A percentile compares a stretch with the other conserved stretches of the same genome.
phyloP scores from a whole-genome alignment of 2,329 filamentous ascomycete genomes.

The Aspergillus sp. region DNA sequence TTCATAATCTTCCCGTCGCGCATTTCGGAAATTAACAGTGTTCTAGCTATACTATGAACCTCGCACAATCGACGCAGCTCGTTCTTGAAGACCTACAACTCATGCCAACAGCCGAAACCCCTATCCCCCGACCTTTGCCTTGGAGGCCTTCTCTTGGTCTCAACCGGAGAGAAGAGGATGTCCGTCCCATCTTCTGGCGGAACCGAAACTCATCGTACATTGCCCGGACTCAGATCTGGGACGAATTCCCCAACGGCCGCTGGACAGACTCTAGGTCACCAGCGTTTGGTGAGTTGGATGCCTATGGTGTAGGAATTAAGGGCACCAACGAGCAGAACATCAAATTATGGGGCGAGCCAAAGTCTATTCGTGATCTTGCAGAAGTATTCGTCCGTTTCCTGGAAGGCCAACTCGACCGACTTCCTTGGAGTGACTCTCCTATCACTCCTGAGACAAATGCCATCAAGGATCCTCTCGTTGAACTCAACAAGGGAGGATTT shows the following conservation, averaged over 20 bases:
- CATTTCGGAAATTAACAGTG: background rate
- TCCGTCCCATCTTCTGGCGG: slow-evolving; percentile 97
- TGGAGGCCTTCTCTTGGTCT: slow-evolving; percentile 94
- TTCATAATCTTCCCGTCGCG: background rate
- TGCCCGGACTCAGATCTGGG: slow-evolving; percentile 94
- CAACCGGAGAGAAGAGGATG: slow-evolving; percentile 86
- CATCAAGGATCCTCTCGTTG: slow-evolving; percentile 74
- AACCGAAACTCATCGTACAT: slow-evolving; percentile 96
- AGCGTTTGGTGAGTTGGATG: slow-evolving; percentile 91
- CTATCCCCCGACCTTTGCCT: slow-evolving; percentile 84
- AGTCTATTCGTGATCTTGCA: slow-evolving; percentile 75
- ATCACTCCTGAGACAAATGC: slow-evolving; percentile 79
- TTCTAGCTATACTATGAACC: slow-evolving; percentile 89
- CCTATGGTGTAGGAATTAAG: slow-evolving; percentile 89
- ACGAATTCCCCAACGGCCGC: slow-evolving; percentile 97
- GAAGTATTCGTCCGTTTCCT: slow-evolving; percentile 84
- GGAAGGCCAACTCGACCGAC: slow-evolving; percentile 71
- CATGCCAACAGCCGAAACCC: slow-evolving; percentile 73
- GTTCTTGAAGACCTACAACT: slow-evolving; percentile 86
- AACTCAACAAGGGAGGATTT: slow-evolving; percentile 81
- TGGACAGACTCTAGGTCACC: slow-evolving; percentile 98
- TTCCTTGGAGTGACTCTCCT: slow-evolving; percentile 92
- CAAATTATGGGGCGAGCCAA: slow-evolving; percentile 88
- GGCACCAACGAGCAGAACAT: slow-evolving; percentile 95
- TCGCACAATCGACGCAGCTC: slow-evolving; percentile 91